These are phyloP conservation scores for Starmera caribaea DNA, from an alignment of 805 yeast species.

Conservation along the genomic window DNA sequence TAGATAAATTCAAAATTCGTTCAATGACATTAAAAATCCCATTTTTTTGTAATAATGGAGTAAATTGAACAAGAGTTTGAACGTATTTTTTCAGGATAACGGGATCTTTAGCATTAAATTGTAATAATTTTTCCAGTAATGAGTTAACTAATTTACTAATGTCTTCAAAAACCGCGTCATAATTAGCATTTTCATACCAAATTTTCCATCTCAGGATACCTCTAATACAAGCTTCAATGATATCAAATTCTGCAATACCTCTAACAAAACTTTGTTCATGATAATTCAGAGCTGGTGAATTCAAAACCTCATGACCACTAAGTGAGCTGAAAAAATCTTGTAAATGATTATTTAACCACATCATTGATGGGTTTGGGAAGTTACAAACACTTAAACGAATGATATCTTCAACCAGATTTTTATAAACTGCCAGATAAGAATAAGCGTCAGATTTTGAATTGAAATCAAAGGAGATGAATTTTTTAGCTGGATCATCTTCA, in stretches of 20 bases:
- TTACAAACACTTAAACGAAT: constrained; percentile 83
- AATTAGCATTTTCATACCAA: constrained; percentile 62
- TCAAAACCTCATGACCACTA: constrained; percentile 56
- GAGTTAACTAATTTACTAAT: constrained; percentile 50
- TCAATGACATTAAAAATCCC: constrained; percentile 82
- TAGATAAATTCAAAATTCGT: constrained; percentile 73
- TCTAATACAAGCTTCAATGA: constrained; percentile 82
- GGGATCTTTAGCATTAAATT: constrained; percentile 72
- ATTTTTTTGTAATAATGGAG: constrained; percentile 77
- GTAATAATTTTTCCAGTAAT: constrained; percentile 65
- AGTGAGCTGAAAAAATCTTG: constrained; percentile 64
- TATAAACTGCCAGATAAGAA: constrained; percentile 69
- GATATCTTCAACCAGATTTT: constrained; percentile 81
- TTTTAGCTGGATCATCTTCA: constrained; percentile 54
- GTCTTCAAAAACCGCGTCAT: constrained; percentile 41
- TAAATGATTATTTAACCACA: constrained; percentile 71
- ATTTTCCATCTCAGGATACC: constrained; percentile 94
- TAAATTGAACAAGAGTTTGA: constrained; percentile 88
- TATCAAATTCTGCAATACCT: constrained; percentile 74
- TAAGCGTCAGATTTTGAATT: constrained; percentile 76
- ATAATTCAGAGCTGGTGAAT: constrained; percentile 41
- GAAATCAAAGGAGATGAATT: constrained; percentile 74
- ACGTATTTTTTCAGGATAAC: constrained; percentile 73
- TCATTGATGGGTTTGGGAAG: constrained; percentile 69
- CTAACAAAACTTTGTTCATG: constrained; percentile 60